A percentile compares a stretch with the other conserved stretches of the same genome.
Evolutionary conservation across 78 protist genomes (phyloP).

Genomic region (Planoprotostelium fungivorum): DNA sequence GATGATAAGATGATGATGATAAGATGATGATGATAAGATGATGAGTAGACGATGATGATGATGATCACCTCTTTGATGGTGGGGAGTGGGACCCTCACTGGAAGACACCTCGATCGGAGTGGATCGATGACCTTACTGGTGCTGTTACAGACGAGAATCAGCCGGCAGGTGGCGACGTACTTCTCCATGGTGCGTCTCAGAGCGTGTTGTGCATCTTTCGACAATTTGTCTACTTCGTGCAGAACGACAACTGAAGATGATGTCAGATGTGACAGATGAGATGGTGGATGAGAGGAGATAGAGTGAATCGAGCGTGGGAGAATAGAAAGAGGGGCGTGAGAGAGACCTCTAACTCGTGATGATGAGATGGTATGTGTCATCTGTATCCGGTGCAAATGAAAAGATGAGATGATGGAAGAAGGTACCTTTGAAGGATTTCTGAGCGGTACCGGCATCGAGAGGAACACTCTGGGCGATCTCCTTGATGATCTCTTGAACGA

Average conservation of each 20-base stretch:
- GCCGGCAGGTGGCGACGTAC: slow-evolving; percentile 79
- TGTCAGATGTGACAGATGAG: background rate
- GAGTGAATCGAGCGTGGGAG: background rate
- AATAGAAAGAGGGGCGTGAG: background rate
- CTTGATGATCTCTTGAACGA: slow-evolving; percentile 89
- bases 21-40: too few species aligned
- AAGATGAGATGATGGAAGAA: slow-evolving; percentile 8
- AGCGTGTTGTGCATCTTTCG: slow-evolving; percentile 94
- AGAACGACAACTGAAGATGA: slow-evolving; percentile 80
- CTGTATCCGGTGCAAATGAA: background rate
- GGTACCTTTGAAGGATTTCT: slow-evolving; percentile 5
- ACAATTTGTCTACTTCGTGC: slow-evolving; percentile 86
- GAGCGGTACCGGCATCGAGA: slow-evolving; percentile 25
- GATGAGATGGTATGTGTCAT: background rate
- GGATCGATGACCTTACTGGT: slow-evolving; percentile 87
- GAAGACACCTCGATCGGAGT: slow-evolving; percentile 90
- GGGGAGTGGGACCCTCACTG: slow-evolving; percentile 91
- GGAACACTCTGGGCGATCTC: slow-evolving; percentile 92
- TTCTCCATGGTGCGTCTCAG: slow-evolving; percentile 98
- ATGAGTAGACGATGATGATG: too few species aligned
- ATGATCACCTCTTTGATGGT: slow-evolving; percentile 12
- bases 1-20: too few species aligned
- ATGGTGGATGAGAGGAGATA: background rate
- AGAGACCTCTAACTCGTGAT: background rate
- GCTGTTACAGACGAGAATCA: slow-evolving; percentile 71